Evolutionary conservation across 139 green algal genomes (phyloP).

Genomic region (Limnomonas spitsbergensis): DNA sequence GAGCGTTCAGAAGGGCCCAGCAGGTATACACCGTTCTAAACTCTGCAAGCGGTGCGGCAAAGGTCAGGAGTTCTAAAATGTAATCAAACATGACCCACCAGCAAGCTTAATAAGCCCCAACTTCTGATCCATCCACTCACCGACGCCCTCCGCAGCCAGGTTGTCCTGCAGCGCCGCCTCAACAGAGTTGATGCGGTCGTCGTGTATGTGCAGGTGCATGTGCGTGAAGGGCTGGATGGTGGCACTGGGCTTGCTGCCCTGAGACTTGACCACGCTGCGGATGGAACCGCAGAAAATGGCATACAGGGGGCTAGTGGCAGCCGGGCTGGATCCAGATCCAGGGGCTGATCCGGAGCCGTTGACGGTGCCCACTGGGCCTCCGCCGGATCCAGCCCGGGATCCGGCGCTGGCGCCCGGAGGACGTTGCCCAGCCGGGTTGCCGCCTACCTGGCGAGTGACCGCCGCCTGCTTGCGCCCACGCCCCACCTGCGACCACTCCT

Average conservation of each 20-base stretch:
- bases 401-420: too few species aligned
- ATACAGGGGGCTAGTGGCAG: constrained; percentile 18
- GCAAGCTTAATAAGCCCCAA: too few species aligned
- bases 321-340: background rate
- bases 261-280: constrained; percentile 16
- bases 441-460: constrained; percentile 23
- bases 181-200: constrained; percentile 38
- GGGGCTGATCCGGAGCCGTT: background rate
- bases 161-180: constrained; percentile 52
- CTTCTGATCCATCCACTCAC: too few species aligned
- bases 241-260: constrained; percentile 25
- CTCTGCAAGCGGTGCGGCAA: too few species aligned
- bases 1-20: too few species aligned
- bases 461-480: constrained; percentile 36
- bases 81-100: too few species aligned
- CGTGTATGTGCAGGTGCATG: constrained; percentile 59
- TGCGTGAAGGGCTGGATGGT: constrained; percentile 71
- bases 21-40: too few species aligned
- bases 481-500: constrained; percentile 47
- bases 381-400: too few species aligned
- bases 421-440: background rate
- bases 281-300: constrained; percentile 34
- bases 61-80: too few species aligned
- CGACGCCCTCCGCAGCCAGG: constrained; percentile 39
- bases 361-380: background rate